A percentile compares a stretch with the other conserved stretches of the same genome.
phyloP scores from a whole-genome alignment of 768 basidiomycete species.

The Lactarius hatsudake region DNA sequence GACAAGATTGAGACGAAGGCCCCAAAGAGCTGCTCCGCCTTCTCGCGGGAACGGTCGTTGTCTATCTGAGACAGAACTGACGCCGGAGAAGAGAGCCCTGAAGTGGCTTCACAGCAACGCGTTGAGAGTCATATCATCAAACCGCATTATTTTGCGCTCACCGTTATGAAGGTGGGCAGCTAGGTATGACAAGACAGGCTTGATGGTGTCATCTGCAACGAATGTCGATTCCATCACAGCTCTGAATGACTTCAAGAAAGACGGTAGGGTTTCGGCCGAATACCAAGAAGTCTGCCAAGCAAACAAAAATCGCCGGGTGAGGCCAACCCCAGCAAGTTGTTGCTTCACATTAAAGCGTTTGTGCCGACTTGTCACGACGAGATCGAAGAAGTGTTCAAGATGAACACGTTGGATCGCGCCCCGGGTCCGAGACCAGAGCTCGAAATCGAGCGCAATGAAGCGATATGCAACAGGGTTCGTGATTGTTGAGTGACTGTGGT shows the following conservation, averaged over 20 bases:
- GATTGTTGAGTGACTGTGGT: conserved; percentile 77
- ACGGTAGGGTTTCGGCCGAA: conserved; percentile 45
- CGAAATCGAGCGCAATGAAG: conserved; percentile 83
- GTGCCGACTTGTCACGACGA: conserved; percentile 70
- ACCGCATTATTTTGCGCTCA: conserved; percentile 33
- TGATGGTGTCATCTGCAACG: conserved; percentile 70
- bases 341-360: conserved; percentile 75
- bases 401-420: conserved; percentile 75
- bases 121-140: neutral
- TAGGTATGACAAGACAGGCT: conserved; percentile 82
- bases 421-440: conserved; percentile 77
- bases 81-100: conserved; percentile 43
- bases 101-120: conserved; percentile 9
- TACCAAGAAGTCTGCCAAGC: conserved; percentile 82
- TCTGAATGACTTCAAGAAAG: conserved; percentile 58
- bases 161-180: conserved; percentile 76
- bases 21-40: conserved; percentile 66
- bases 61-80: conserved; percentile 60
- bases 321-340: conserved; percentile 64
- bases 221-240: conserved; percentile 64
- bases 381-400: conserved; percentile 76
- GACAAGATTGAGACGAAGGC: conserved; percentile 61
- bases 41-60: conserved; percentile 46
- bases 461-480: conserved; percentile 80
- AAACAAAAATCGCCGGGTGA: conserved; percentile 77